These are phyloP conservation scores for Phytophthora parvispora DNA, from an alignment of 352 stramenopile genomes.

Conservation along the genomic window DNA sequence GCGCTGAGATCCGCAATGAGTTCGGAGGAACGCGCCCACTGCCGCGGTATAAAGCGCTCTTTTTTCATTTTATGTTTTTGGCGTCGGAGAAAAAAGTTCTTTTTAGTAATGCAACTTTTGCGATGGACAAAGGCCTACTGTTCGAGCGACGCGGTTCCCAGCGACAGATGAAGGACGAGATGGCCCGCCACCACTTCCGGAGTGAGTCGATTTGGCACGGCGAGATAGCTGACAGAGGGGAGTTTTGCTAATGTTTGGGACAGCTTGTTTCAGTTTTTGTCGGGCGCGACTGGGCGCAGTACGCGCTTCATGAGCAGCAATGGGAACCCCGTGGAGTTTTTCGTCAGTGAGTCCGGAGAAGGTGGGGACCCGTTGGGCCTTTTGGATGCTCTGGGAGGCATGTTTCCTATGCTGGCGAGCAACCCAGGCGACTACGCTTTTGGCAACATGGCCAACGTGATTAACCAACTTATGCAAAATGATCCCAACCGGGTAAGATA, in stretches of 20 bases:
- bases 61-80: not conserved
- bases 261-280: slow-evolving; percentile 65
- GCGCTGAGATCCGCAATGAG: slow-evolving; percentile 44
- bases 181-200: slow-evolving; percentile 25
- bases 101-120: slow-evolving; percentile 1
- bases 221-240: not conserved
- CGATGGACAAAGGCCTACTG: slow-evolving; percentile 15
- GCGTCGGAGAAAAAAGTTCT: not conserved
- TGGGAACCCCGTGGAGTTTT: slow-evolving; percentile 82
- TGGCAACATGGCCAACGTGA: slow-evolving; percentile 85
- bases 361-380: slow-evolving; percentile 54
- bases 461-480: slow-evolving; percentile 93
- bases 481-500: slow-evolving; percentile 86
- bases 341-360: slow-evolving; percentile 68
- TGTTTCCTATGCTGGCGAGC: slow-evolving; percentile 66
- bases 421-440: slow-evolving; percentile 89
- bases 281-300: slow-evolving; percentile 38
- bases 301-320: slow-evolving; percentile 72
- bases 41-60: slow-evolving; percentile 17
- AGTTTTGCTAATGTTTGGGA: not conserved
- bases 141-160: slow-evolving; percentile 24
- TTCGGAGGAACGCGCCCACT: slow-evolving; percentile 34
- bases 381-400: slow-evolving; percentile 68
- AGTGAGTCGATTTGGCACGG: slow-evolving; percentile 27
- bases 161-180: slow-evolving; percentile 22